Conservation (phyloP, 768 basidiomycete species). For the Tubosaeta brunneosetosa region DNA sequence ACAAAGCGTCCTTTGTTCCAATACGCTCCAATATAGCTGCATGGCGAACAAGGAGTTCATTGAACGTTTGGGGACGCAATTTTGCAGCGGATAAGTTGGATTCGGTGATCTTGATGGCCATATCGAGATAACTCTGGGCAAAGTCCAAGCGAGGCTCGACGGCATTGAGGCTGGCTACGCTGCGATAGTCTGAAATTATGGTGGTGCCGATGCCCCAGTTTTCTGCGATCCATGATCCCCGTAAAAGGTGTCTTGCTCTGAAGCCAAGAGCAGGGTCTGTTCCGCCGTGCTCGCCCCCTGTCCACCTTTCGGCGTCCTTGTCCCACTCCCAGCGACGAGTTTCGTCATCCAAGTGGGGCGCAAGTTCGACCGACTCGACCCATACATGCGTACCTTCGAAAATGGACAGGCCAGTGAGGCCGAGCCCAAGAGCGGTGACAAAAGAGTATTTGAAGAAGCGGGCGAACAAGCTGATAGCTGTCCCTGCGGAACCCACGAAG, state of each 20-base stretch:
- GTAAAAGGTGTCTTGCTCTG: slow-evolving; percentile 54
- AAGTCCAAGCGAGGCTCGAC: slow-evolving; percentile 53
- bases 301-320: slow-evolving; percentile 57
- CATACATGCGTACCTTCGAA: slow-evolving; percentile 58
- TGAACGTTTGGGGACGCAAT: slow-evolving; percentile 47
- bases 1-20: slow-evolving; percentile 45
- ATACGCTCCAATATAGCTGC: slow-evolving; percentile 58
- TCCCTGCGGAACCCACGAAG: slow-evolving; percentile 32
- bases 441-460: slow-evolving; percentile 50
- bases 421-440: slow-evolving; percentile 40
- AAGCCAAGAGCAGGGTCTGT: slow-evolving; percentile 70
- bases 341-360: slow-evolving; percentile 47
- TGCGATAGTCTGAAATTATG: slow-evolving; percentile 31
- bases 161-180: slow-evolving; percentile 37
- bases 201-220: slow-evolving; percentile 56
- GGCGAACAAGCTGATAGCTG: slow-evolving; percentile 41
- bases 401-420: slow-evolving; percentile 40
- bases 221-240: slow-evolving; percentile 69
- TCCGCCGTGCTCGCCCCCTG: slow-evolving; percentile 49
- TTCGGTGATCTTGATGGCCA: slow-evolving; percentile 46
- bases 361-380: slow-evolving; percentile 55
- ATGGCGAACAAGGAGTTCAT: slow-evolving; percentile 52
- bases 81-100: slow-evolving; percentile 33
- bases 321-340: slow-evolving; percentile 65
- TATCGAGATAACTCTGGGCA: slow-evolving; percentile 50